Evolutionary conservation across 768 basidiomycete species (phyloP).

Genomic region (Amanita inopinata): DNA sequence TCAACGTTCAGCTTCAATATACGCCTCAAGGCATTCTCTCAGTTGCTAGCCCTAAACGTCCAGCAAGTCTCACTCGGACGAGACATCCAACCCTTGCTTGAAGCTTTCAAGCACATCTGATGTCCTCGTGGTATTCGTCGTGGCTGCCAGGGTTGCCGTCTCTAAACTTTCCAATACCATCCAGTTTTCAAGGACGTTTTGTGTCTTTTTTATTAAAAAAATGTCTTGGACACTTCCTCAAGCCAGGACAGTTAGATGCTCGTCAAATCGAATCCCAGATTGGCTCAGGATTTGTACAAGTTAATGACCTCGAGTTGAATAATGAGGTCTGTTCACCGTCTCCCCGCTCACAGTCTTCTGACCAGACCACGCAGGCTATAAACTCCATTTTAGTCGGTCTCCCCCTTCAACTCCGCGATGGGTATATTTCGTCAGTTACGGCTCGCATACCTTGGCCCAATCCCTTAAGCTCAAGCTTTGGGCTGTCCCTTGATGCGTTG

Average conservation of each 20-base stretch:
- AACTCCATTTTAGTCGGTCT: constrained; percentile 56
- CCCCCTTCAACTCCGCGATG: constrained; percentile 61
- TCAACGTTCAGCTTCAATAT: too few relatives aligned
- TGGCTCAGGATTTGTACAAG: constrained; percentile 81
- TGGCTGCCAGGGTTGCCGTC: constrained; percentile 58
- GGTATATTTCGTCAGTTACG: constrained; percentile 64
- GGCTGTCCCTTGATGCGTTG: constrained; percentile 58
- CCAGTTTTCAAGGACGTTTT: constrained; percentile 77
- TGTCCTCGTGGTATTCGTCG: constrained; percentile 47
- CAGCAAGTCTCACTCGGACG: too few relatives aligned
- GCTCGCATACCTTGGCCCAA: constrained; percentile 83
- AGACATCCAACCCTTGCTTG: too few relatives aligned
- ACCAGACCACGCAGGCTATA: constrained; percentile 49
- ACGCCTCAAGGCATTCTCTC: too few relatives aligned
- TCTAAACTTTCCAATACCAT: constrained; percentile 56
- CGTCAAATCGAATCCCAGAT: constrained; percentile 88
- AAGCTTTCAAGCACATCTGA: constrained; percentile 14
- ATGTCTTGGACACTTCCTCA: constrained; percentile 75
- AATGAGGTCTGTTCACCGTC: constrained; percentile 42
- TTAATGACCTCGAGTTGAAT: constrained; percentile 76
- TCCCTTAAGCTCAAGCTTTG: constrained; percentile 64
- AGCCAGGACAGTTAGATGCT: constrained; percentile 81
- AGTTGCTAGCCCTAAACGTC: too few relatives aligned
- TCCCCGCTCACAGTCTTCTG: constrained; percentile 10
- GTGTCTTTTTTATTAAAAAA: constrained; percentile 83